These are phyloP conservation scores for Tulasnella sp. DNA, from an alignment of 768 basidiomycete genomes.

Conservation along the genomic window DNA sequence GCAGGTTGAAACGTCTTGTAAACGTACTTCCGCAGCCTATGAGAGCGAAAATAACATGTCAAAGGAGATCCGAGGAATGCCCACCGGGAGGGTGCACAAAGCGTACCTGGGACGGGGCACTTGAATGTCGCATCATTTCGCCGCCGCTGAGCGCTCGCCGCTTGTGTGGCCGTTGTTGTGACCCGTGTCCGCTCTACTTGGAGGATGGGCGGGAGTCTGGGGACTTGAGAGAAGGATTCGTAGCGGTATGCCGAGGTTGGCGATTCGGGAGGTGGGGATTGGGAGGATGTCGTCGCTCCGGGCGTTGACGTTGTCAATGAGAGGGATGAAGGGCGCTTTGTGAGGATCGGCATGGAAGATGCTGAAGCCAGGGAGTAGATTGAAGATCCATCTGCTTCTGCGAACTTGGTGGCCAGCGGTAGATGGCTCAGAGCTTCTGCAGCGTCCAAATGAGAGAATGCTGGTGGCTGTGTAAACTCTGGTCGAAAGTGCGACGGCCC, in stretches of 20 bases:
- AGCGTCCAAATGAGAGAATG: constrained; percentile 24
- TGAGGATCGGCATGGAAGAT: background rate
- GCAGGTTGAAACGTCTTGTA: constrained; percentile 83
- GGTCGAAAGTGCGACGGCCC: constrained; percentile 4
- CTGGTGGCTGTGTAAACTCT: constrained; percentile 20
- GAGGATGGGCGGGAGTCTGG: constrained; percentile 74
- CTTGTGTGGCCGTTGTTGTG: constrained; percentile 89
- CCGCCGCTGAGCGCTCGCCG: constrained; percentile 82
- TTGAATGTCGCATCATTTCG: constrained; percentile 89
- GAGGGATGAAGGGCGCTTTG: background rate
- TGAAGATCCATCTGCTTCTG: constrained; percentile 5
- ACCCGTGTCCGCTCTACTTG: constrained; percentile 94
- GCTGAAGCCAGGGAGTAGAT: background rate
- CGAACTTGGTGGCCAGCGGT: constrained; percentile 9
- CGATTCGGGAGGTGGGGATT: constrained; percentile 23
- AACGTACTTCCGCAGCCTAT: constrained; percentile 88
- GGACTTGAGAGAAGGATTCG: constrained; percentile 36
- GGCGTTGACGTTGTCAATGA: background rate
- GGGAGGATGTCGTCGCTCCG: constrained; percentile 9
- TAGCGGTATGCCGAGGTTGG: constrained; percentile 35
- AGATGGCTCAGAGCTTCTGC: constrained; percentile 23
- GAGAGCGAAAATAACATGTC: background rate
- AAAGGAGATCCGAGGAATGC: constrained; percentile 8
- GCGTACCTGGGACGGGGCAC: constrained; percentile 74
- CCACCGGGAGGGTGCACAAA: background rate